Conservation (phyloP, 1,284 basidiomycete species). For the Rhizoctonia solani region DNA sequence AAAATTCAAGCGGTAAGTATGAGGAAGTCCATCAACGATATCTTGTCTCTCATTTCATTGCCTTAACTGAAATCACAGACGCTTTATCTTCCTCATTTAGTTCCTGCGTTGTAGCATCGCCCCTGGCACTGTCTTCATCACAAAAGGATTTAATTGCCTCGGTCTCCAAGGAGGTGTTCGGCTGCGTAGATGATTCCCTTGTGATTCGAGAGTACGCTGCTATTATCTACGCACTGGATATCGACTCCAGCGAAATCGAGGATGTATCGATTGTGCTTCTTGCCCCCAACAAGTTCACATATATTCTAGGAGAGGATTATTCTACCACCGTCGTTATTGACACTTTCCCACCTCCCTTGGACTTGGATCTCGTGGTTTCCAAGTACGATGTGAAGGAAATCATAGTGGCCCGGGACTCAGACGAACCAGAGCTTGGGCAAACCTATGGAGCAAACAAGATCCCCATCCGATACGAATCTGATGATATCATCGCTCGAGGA, state of each 20-base stretch:
- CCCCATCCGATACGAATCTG: background rate
- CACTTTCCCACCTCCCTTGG: background rate
- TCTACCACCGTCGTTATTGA: background rate
- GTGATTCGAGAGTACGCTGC: background rate
- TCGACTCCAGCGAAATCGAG: background rate
- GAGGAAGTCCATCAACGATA: too few species aligned
- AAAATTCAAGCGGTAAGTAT: background rate
- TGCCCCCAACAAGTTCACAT: background rate
- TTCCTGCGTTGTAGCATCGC: background rate
- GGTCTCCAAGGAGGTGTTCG: background rate
- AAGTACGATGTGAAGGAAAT: background rate
- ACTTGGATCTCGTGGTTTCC: background rate
- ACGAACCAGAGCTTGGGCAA: background rate
- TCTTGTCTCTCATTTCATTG: background rate
- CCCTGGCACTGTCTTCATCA: background rate
- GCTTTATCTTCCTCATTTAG: background rate
- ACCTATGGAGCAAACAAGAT: background rate
- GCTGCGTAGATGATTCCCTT: background rate
- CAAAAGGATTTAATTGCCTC: background rate
- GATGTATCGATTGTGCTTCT: background rate
- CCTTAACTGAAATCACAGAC: background rate
- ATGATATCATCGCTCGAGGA: background rate
- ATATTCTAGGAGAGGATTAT: constrained; percentile 9
- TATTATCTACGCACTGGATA: background rate
- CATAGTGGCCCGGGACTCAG: background rate